Evolutionary conservation across 306 rosid genomes (phyloP), one percentile per base, ranked within the genome.

Genomic region (Cucurbita ficifolia): DNA sequence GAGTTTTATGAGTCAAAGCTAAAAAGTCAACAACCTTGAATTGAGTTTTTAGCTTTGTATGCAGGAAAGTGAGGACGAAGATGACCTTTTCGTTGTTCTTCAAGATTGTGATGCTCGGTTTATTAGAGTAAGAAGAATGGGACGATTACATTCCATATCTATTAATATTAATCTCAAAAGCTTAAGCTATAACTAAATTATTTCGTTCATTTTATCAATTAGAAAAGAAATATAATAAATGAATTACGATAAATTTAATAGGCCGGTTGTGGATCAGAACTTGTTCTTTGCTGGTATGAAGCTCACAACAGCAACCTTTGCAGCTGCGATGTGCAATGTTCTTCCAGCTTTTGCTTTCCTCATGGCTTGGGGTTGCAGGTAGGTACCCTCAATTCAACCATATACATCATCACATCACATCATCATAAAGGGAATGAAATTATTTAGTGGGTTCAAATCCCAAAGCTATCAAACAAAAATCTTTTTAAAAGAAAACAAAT

Each of bases 41-140:
- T 56, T 33, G 22, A 43, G 59, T 29, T 7, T 57, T 8, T 35
- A 16, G 35, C 18, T 36, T 16, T 61, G 21, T 22, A 14, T 61
- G 39, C 75, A 88, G 87, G 82, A 85, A 82, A 69, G 40, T 55
- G 39, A 78, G 90, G 82, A 86, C 90, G 18, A 80, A 79, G 72
- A 79, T 88, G 92, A 80, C 87, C 10, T 39, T 43, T 5, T 56
- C 87, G 10, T 1, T 80, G 64, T 77, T 83, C 10, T 45, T 17
- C 35, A 88, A 79, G 79, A 80, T 85, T 45, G 6, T 73, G 77
- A 12, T 82, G 4, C 80, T 83, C 16, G 84, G 76, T 71, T 76
- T 85, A 17, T 38, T 79, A 36, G 86, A 83, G 86, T 77, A 79
- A 73, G 83, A 68, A 19, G 4, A 2, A 0, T 49, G 53, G 5